Percentiles rank a stretch among this genome's conserved stretches.
Evolutionary conservation across 495 filamentous ascomycete species (phyloP).

Genomic region (Tricharina praecox): DNA sequence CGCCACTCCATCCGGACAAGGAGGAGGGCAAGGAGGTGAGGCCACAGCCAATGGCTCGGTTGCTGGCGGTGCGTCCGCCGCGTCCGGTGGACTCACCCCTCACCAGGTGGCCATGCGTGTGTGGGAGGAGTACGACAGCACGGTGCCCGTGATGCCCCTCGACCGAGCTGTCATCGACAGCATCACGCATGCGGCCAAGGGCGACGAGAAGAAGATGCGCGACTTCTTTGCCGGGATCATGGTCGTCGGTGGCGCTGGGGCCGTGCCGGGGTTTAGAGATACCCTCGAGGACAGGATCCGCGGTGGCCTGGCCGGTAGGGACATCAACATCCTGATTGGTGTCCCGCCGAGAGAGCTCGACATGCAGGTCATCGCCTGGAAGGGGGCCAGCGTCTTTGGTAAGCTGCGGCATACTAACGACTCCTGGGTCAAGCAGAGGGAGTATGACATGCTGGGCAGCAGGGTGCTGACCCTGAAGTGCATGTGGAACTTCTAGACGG

Average conservation of each 20-base stretch:
- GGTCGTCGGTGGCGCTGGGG: slow-evolving; percentile 79
- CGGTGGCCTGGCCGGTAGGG: slow-evolving; percentile 46
- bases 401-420: slow-evolving; percentile 74
- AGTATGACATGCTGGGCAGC: slow-evolving; percentile 75
- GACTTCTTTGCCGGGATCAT: slow-evolving; percentile 91
- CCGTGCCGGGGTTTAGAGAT: slow-evolving; percentile 55
- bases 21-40: no score
- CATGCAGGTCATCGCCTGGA: slow-evolving; percentile 89
- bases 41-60: slow-evolving; percentile 30
- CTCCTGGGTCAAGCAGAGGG: slow-evolving; percentile 73
- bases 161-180: slow-evolving; percentile 77
- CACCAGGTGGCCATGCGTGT: slow-evolving; percentile 32
- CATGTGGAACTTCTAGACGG: slow-evolving; percentile 55
- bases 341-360: slow-evolving; percentile 81
- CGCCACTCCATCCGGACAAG: slow-evolving; percentile 35
- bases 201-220: slow-evolving; percentile 78
- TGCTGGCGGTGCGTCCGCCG: slow-evolving; percentile 22
- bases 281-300: slow-evolving; percentile 70
- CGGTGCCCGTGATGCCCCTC: slow-evolving; percentile 64
- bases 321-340: slow-evolving; percentile 50
- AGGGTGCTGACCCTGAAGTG: slow-evolving; percentile 73
- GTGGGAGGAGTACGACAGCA: slow-evolving; percentile 52
- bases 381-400: slow-evolving; percentile 94
- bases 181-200: slow-evolving; percentile 69
- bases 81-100: slow-evolving; percentile 29